Base-by-base conservation (phyloP, 2,329 filamentous ascomycete species). In the Thelonectria rubi region DNA sequence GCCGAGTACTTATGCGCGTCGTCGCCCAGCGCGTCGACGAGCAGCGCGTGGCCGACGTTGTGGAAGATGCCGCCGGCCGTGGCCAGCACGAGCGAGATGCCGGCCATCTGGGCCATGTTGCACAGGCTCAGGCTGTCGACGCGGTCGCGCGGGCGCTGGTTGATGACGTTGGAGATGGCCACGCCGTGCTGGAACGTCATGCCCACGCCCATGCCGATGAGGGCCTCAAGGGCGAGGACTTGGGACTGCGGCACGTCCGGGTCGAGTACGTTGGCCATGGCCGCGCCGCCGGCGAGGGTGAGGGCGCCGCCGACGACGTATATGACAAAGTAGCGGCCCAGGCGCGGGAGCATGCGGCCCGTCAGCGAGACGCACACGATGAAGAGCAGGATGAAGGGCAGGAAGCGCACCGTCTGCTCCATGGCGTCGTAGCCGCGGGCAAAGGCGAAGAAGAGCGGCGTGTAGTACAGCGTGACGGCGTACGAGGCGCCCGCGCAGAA, bases 361-460 rank as follows among this genome's bases (percentile, higher is more conserved):
- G 76, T 73, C 10, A 76, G 24, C 39, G 80, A 70, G 34, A 75
- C 70, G 37, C 72, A 71, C 51, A 74, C 56, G 43, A 79, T 78
- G 49, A 79, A 71, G 12, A 77, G 63, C 18, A 78, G 66, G 54
- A 82, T 78, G 64, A 79, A 79, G 2, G 80, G 82, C 1, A 84
- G 71, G 1, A 83, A 68, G 3, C 77, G 73, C 1, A 80, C 75
- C 1, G 76, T 80, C 3, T 80, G 76, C n/a, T 74, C 58, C 3
- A 83, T 66, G 0, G 80, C 75, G 3, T 66, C 73, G 30, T 82
- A 76, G 4, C 79, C 79, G 3, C 74, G 76, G 0, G 77, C 77
- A 67, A 86, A 87, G 59, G 84, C 80, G 70, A 86, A 86, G 73
- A 79, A 86, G 0, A 86, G 73, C 0, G 85, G 84, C 8, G 83